These are phyloP conservation scores for Leccinum fallax DNA, from an alignment of 1,284 basidiomycete species.

Conservation along the genomic window DNA sequence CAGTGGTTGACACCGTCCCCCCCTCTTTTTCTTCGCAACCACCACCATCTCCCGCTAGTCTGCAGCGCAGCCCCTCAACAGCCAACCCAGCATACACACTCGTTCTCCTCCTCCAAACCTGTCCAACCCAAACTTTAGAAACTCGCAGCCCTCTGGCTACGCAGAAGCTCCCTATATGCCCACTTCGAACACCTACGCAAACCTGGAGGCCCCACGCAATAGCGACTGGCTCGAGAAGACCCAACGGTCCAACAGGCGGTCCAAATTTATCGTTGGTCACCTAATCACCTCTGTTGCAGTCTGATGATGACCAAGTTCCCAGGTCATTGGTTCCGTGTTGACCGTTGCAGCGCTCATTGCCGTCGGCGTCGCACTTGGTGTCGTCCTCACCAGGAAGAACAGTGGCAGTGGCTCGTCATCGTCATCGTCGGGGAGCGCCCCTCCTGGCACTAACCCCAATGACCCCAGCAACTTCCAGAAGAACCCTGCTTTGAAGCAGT, in stretches of 20 bases:
- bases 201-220: conserved; percentile 29
- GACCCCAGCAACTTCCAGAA: conserved; percentile 69
- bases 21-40: not conserved
- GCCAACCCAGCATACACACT: conserved; percentile 33
- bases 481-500: conserved; percentile 59
- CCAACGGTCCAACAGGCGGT: conserved; percentile 31
- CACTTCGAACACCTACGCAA: conserved; percentile 26
- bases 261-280: conserved; percentile 36
- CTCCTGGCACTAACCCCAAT: conserved; percentile 47
- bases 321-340: conserved; percentile 40
- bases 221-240: conserved; percentile 38
- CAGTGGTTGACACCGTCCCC: conserved; percentile 3
- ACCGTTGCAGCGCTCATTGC: conserved; percentile 31
- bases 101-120: conserved; percentile 28
- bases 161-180: conserved; percentile 35
- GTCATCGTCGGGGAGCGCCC: conserved; percentile 18
- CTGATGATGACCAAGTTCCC: not conserved
- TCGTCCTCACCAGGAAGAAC: conserved; percentile 37
- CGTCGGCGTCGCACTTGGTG: conserved; percentile 34
- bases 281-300: not conserved
- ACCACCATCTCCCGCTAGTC: conserved; percentile 7
- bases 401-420: not conserved
- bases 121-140: conserved; percentile 27
- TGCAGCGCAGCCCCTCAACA: conserved; percentile 24
- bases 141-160: conserved; percentile 26